Base-by-base conservation (phyloP, 2,329 filamentous ascomycete species). In the Mycogone perniciosa region DNA sequence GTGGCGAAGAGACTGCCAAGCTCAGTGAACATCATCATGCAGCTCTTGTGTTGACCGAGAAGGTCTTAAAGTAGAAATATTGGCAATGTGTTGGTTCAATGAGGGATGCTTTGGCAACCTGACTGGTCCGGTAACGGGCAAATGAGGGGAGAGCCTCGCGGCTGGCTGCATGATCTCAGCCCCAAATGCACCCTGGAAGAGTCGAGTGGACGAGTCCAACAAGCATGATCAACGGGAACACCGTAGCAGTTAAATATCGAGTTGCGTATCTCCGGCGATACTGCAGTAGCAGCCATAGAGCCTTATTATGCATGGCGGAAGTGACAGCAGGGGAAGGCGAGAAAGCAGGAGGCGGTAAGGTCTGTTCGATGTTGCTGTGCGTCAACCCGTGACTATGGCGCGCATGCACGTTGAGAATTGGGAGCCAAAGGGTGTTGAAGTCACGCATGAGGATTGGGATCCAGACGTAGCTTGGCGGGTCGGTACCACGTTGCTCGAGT, bases 161-260 rank as follows among this genome's bases (percentile, higher is more conserved):
- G 52, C 49, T 51, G 33, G 44, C 42, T 54, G 52, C 52, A 54
- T 52, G 45, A 48, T 48, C 49, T 43, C 40, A 45, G 52, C 47
- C 13, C 52, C 52, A 51, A 37, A 5, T 33, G 13, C 33, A 45
- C 38, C 27, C 37, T 31, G 44, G 34, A 44, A 9, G 41, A 31
- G 40, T 31, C 31, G 45, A 35, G 40, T 40, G 51, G 38, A 35
- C 46, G 42, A 43, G 51, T 13, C 42, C 5, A 38, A 34, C 49
- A 37, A 43, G 46, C 35, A 48, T 46, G 48, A 39, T 26, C 41
- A 31, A 44, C 27, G 44, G 39, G 31, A 35, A 38, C 44, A 34
- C 29, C 34, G 45, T 48, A 31, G 40, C 50, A 48, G 35, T 44
- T 48, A 44, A 44, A 40, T 41, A 33, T 37, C 30, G 13, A 31